Conservation (phyloP, 345 rosid species). For the Lepidium sativum region DNA sequence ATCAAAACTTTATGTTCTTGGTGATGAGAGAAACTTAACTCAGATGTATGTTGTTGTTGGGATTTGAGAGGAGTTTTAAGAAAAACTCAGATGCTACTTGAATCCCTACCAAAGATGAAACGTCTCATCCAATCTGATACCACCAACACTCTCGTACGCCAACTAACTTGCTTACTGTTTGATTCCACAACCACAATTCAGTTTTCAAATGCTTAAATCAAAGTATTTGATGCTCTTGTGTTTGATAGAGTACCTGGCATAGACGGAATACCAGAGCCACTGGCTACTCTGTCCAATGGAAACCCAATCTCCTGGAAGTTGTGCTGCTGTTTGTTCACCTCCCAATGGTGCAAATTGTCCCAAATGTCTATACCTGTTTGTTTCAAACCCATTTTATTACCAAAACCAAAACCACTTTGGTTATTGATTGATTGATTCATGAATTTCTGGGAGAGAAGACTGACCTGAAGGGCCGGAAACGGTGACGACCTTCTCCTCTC, state of each 20-base stretch:
- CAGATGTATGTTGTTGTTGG: not conserved
- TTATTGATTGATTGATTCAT: not conserved
- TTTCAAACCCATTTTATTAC: too few relatives aligned
- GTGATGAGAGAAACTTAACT: not conserved
- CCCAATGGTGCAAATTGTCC: slow-evolving; percentile 98
- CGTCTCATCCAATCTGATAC: slow-evolving; percentile 89
- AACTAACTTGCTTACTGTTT: slow-evolving; percentile 86
- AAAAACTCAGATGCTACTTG: slow-evolving; percentile 67
- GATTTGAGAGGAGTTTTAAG: not conserved
- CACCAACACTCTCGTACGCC: slow-evolving; percentile 94
- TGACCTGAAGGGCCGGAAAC: slow-evolving; percentile 92
- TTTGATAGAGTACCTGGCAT: slow-evolving; percentile 50
- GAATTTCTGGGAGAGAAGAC: not conserved
- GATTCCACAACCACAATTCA: not conserved
- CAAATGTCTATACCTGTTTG: slow-evolving; percentile 70
- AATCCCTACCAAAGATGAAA: slow-evolving; percentile 81
- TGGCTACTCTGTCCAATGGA: slow-evolving; percentile 86
- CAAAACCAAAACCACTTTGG: too few relatives aligned
- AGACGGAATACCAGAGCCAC: slow-evolving; percentile 98
- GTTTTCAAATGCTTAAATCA: too few relatives aligned
- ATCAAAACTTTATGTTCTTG: not conserved
- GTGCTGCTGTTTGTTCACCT: slow-evolving; percentile 97
- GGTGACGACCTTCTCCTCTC: slow-evolving; percentile 93
- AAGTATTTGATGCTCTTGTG: too few relatives aligned
- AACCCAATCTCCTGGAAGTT: slow-evolving; percentile 95